A percentile compares a stretch with the other conserved stretches of the same genome.
Evolutionary conservation across 345 rosid genomes (phyloP).

Genomic region (Carallia brachiata): DNA sequence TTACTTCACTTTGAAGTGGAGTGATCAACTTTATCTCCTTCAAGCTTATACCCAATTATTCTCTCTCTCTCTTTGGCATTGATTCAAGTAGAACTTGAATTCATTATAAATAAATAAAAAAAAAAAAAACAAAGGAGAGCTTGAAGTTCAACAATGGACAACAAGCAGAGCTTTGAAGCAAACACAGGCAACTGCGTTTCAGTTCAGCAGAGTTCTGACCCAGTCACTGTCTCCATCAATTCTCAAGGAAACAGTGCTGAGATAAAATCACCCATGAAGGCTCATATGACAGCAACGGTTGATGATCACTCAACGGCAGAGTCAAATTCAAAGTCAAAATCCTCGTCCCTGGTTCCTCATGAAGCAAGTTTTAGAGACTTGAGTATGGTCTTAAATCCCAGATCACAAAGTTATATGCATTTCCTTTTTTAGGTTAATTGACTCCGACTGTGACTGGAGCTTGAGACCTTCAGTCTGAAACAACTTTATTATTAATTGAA

Average conservation of each 20-base stretch:
- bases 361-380: conserved; percentile 20
- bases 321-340: conserved; percentile 19
- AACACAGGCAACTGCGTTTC: conserved; percentile 49
- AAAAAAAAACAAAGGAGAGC: neutral
- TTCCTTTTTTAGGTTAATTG: neutral
- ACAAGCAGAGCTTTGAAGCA: conserved; percentile 11
- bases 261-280: conserved; percentile 32
- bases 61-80: neutral
- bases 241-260: conserved; percentile 15
- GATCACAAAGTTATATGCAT: neutral
- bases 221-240: conserved; percentile 14
- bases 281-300: conserved; percentile 7
- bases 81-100: neutral
- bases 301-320: conserved; percentile 16
- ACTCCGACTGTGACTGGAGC: too few relatives aligned
- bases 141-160: conserved; percentile 1
- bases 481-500: too few relatives aligned
- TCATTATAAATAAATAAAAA: too few relatives aligned
- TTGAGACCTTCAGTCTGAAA: too few relatives aligned
- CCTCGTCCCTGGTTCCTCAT: conserved; percentile 6
- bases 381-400: conserved; percentile 28
- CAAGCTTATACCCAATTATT: conserved; percentile 25
- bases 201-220: conserved; percentile 22
- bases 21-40: too few relatives aligned
- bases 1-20: conserved; percentile 58